Conservation (phyloP, 306 rosid species). For the Trifolium subterraneum region DNA sequence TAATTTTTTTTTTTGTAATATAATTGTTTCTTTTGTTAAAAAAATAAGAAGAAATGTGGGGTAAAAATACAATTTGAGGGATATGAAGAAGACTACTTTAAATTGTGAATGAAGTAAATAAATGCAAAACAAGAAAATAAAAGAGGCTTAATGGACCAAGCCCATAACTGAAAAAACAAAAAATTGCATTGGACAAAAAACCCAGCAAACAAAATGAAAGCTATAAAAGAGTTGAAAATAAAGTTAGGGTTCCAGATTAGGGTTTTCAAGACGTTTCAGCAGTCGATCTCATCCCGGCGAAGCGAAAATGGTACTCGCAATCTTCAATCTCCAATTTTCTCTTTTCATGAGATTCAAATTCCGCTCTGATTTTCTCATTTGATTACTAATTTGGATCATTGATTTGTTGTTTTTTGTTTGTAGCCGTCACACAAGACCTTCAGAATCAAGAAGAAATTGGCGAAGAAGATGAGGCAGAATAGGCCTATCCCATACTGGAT, state of each 20-base stretch:
- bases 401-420: not conserved
- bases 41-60: not conserved
- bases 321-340: not conserved
- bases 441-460: slow-evolving; percentile 85
- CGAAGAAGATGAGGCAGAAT: slow-evolving; percentile 96
- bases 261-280: not conserved
- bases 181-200: too few relatives aligned
- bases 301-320: slow-evolving; percentile 52
- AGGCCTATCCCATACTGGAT: slow-evolving; percentile 95
- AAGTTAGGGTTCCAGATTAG: slow-evolving; percentile 25
- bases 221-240: not conserved
- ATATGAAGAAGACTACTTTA: not conserved
- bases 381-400: too few relatives aligned
- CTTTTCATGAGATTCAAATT: too few relatives aligned
- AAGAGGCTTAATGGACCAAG: not conserved
- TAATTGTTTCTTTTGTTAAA: too few relatives aligned
- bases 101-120: not conserved
- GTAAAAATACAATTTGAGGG: not conserved
- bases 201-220: not conserved
- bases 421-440: slow-evolving; percentile 96
- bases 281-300: slow-evolving; percentile 29
- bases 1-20: too few relatives aligned
- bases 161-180: not conserved
- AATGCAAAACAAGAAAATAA: not conserved
- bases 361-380: not conserved